Evolutionary conservation across 148 eudicot genomes (phyloP), one percentile per base, ranked within the genome.

Genomic region (Fagopyrum esculentum): DNA sequence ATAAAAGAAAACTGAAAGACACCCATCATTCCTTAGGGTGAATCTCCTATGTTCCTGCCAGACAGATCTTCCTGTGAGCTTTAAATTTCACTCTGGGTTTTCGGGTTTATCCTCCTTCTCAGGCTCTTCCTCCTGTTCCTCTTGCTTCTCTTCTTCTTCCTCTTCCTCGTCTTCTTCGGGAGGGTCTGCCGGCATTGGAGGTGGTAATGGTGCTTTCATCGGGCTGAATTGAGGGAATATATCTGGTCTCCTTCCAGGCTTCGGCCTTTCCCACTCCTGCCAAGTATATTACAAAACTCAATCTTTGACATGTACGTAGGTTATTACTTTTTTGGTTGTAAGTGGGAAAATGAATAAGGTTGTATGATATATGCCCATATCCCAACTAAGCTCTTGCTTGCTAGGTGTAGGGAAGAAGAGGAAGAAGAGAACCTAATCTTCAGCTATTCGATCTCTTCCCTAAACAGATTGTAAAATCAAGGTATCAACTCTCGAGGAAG

Each of bases 141-240:
- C 82, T 75, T 84, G 76, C 44, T 80, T 81, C 74, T 86, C 78
- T 77, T 89, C 83, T 73, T 87, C 96, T 69, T 89, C 93, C 40
- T 89, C 97, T 15, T 90, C 93, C 74, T 93, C 98, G 0, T 90
- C 93, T 77, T 87, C 90, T 77, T 83, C 87, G 0, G 93, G 93
- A 73, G 98, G 98, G 75, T 93, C 98, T 45, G 82, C 80, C 51
- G 98, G 96, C 89, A 90, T 52, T 22, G 96, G 96, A 29, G 96
- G 91, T 45, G 98, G 98, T 78, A 93, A 88, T 54, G 98, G 98
- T 71, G 98, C 89, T 83, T 93, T 93, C 98, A 93, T 90, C 3
- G 98, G 98, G 76, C 96, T 90, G 81, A 93, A 93, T 59, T 93
- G 89, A 52, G 96, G 96, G 74, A 93, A 90, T 79, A 89, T 86